A percentile compares a stretch with the other conserved stretches of the same genome.
Conservation (phyloP, 164 flowering plant species). For the Sedum album region DNA sequence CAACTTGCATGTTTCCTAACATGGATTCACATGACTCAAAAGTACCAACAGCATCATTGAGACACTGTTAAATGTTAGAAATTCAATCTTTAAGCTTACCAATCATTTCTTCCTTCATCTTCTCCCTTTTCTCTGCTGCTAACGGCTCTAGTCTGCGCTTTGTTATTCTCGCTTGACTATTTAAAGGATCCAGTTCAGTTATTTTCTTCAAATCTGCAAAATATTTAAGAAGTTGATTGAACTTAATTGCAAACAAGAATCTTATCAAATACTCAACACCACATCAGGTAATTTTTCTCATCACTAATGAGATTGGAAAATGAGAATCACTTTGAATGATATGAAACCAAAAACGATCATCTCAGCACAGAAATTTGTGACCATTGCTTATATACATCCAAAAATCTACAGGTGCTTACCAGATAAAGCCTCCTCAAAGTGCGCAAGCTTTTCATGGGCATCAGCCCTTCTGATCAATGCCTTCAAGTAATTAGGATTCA, state of each 20-base stretch:
- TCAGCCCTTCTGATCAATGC: slow-evolving; percentile 76
- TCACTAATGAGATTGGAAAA: neutral
- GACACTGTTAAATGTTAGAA: neutral
- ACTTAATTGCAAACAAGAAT: neutral
- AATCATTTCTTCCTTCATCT: slow-evolving; percentile 91
- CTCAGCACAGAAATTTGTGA: neutral
- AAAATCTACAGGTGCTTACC: slow-evolving; percentile 29
- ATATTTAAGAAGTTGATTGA: neutral
- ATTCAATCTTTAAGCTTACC: neutral
- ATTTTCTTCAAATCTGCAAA: slow-evolving; percentile 65
- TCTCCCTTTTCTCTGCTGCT: slow-evolving; percentile 83
- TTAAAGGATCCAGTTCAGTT: slow-evolving; percentile 72
- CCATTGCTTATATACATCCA: neutral
- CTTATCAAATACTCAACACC: neutral
- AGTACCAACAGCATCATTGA: neutral
- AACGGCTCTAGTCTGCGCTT: slow-evolving; percentile 62
- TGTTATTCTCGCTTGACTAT: slow-evolving; percentile 60
- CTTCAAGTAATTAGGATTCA: slow-evolving; percentile 74
- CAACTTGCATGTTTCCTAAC: neutral
- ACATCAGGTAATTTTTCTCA: neutral
- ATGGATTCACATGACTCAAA: neutral
- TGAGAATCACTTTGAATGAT: neutral
- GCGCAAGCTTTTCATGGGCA: slow-evolving; percentile 83
- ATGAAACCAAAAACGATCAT: neutral
- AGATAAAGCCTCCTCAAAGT: slow-evolving; percentile 84